phyloP scores from a whole-genome alignment of 805 yeast species.

The Ogataea methanolica region DNA sequence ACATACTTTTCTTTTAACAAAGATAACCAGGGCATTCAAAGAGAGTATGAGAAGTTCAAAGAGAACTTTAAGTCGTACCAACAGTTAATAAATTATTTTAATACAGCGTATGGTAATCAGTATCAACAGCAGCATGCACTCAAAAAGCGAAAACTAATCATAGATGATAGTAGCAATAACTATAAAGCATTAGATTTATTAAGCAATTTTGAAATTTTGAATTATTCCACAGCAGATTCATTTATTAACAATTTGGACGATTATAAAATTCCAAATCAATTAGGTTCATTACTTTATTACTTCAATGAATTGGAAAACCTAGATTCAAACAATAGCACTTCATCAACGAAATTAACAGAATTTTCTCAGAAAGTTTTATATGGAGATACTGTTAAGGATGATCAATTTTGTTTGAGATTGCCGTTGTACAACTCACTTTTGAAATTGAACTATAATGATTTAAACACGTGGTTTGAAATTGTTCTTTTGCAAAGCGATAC shows the following conservation, averaged over 20 bases:
- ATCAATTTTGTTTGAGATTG: slow-evolving; percentile 6
- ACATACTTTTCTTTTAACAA: background rate
- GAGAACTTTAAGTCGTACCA: slow-evolving; percentile 5
- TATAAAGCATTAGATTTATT: slow-evolving; percentile 9
- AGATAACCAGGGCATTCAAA: background rate
- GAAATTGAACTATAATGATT: slow-evolving; percentile 5
- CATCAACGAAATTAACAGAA: no score
- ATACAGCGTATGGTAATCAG: background rate
- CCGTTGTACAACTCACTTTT: slow-evolving; percentile 10
- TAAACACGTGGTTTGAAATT: slow-evolving; percentile 14
- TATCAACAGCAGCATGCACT: background rate
- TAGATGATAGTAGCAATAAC: slow-evolving; percentile 3
- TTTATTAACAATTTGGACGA: slow-evolving; percentile 9
- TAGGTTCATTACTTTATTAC: slow-evolving; percentile 14
- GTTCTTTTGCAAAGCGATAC: slow-evolving; percentile 3
- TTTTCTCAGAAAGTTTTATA: no score
- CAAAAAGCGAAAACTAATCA: slow-evolving; percentile 8
- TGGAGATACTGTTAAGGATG: slow-evolving; percentile 2
- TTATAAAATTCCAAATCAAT: slow-evolving; percentile 9
- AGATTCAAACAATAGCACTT: background rate
- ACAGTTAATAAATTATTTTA: slow-evolving; percentile 10
- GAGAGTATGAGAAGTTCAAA: background rate
- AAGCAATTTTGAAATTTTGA: slow-evolving; percentile 2
- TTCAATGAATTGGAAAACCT: slow-evolving; percentile 5
- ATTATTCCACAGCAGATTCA: slow-evolving; percentile 11